These are phyloP conservation scores for Caryopteris hybrid DNA, from an alignment of 305 asterid genomes.

Conservation along the genomic window DNA sequence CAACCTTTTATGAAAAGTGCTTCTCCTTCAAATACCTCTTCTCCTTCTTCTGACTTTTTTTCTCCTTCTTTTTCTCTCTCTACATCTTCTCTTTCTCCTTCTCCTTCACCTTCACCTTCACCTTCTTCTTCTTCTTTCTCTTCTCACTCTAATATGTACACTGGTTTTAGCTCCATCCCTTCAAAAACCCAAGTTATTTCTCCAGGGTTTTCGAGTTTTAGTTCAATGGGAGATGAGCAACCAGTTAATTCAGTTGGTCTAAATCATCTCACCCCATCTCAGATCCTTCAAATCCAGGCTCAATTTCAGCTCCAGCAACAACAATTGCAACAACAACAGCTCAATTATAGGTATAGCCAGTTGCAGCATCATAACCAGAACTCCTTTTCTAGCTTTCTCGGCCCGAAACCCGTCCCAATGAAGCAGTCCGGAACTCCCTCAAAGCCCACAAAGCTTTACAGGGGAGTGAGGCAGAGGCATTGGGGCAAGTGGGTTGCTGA, in stretches of 20 bases:
- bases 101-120: conserved; percentile 7
- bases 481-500: conserved; percentile 98
- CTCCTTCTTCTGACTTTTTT: neutral
- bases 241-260: conserved; percentile 33
- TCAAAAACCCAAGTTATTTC: conserved; percentile 47
- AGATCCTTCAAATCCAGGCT: conserved; percentile 65
- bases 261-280: conserved; percentile 57
- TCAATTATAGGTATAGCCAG: conserved; percentile 7
- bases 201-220: conserved; percentile 41
- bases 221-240: conserved; percentile 29
- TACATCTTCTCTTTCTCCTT: no score
- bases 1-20: conserved; percentile 74
- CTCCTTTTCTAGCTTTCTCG: conserved; percentile 36
- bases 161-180: conserved; percentile 37
- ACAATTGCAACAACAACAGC: no score
- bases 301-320: conserved; percentile 53
- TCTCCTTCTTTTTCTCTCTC: conserved; percentile 28
- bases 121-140: conserved; percentile 25
- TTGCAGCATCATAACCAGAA: conserved; percentile 15
- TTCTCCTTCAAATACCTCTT: conserved; percentile 22
- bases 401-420: conserved; percentile 56
- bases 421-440: conserved; percentile 41
- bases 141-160: conserved; percentile 29
- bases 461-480: conserved; percentile 85
- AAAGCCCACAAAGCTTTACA: conserved; percentile 64